Base-by-base conservation (phyloP, 306 rosid species). In the Quercus glauca region DNA sequence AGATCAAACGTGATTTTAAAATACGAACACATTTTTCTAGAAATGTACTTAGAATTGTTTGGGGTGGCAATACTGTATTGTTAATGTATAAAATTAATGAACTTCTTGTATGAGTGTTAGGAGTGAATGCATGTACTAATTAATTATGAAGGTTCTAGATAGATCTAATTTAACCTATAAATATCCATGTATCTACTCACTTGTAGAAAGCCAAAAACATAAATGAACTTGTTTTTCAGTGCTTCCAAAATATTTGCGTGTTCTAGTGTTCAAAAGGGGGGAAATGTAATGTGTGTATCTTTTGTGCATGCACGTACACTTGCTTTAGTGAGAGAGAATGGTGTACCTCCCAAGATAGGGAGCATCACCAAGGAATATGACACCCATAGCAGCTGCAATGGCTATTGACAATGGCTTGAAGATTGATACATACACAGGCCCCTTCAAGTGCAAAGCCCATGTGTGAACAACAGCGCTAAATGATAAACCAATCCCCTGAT, bases 401-500 rank as follows among this genome's bases (percentile, higher is more conserved):
- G 15, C 81, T 13, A 82, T 80, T 1, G 90, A 82, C 43, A 87
- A 55, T 6, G 90, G 88, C 80, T 43, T 84, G 77, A 83, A 83
- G 14, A 56, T 82, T 11, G 83, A 29, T 49, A 73, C 3, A 78
- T 74, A 85, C 1, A 83, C 78, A 73, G 86, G 85, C 29, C 82
- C 89, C 60, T 80, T 83, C 55, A 76, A 17, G 71, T 61, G 74
- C 15, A 86, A 28, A 57, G 61, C 80, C 84, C 82, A 86, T 55
- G 81, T 75, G 13, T 83, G 89, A 69, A 91, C 80, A 21, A 89
- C 20, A 52, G 73, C 3, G 76, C 80, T 76, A 19, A 91, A 31
- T 18, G 87, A 13, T 13, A 78, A 49, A 56, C 75, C 73, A 71
- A 80, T 71, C 18, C 81, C 85, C 85, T 86, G 17, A 28, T 29